phyloP scores from a whole-genome alignment of 371 early-diverging fungal species.

The Mucor plumbeus region DNA sequence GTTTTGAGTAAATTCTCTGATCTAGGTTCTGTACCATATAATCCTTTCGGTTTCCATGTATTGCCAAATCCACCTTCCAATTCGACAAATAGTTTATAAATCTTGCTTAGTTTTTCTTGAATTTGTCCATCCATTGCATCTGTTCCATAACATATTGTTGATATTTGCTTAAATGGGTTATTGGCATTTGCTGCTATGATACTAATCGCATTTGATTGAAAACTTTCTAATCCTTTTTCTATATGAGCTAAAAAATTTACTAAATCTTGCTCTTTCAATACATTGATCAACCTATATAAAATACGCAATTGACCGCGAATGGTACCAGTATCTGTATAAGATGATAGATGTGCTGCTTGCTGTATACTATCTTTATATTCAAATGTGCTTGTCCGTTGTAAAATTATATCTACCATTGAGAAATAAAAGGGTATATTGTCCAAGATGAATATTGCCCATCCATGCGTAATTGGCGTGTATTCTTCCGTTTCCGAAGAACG shows the following conservation, averaged over 20 bases:
- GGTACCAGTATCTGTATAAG: not conserved
- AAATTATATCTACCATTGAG: constrained; percentile 31
- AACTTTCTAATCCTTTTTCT: constrained; percentile 18
- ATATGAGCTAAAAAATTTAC: constrained; percentile 21
- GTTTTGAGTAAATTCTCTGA: constrained; percentile 12
- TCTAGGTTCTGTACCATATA: constrained; percentile 16
- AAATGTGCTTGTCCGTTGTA: constrained; percentile 33
- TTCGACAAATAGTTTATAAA: constrained; percentile 18
- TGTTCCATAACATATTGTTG: constrained; percentile 7
- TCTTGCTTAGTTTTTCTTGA: constrained; percentile 6
- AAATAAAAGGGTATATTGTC: constrained; percentile 43
- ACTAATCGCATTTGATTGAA: not conserved
- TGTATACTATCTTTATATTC: constrained; percentile 12
- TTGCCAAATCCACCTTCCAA: constrained; percentile 13
- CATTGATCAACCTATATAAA: constrained; percentile 32
- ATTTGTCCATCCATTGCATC: constrained; percentile 10
- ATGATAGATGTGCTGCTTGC: not conserved
- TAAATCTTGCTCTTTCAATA: constrained; percentile 26
- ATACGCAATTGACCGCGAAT: constrained; percentile 33
- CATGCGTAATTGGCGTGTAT: constrained; percentile 21
- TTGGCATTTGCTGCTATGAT: not conserved
- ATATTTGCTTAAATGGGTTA: constrained; percentile 6
- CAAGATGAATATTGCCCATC: constrained; percentile 34
- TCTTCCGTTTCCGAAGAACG: not conserved
- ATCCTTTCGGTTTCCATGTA: constrained; percentile 29